Conservation (phyloP, 192 early-diverging fungal genomes). For the Martensiomyces pterosporus region DNA sequence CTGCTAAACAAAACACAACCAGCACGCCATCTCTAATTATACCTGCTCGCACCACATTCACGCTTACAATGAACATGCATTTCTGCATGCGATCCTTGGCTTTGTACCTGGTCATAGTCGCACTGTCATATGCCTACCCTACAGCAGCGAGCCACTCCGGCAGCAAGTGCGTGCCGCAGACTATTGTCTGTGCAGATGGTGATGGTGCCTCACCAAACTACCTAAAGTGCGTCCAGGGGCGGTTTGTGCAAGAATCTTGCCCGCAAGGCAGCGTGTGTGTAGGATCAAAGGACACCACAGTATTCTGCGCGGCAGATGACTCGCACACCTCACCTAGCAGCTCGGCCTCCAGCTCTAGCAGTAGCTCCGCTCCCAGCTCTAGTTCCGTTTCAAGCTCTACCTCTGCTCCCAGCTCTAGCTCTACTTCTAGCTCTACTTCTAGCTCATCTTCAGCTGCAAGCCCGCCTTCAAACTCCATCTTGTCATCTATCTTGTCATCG, state of each 20-base stretch:
- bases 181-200: conserved; percentile 45
- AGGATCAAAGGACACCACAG: conserved; percentile 37
- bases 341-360: neutral
- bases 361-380: no score
- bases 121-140: conserved; percentile 15
- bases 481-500: no score
- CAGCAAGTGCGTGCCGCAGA: conserved; percentile 22
- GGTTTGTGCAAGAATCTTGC: conserved; percentile 27
- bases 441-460: no score
- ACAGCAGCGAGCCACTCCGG: conserved; percentile 8
- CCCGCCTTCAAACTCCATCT: no score
- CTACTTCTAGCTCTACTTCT: no score
- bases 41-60: no score
- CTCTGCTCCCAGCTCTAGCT: no score
- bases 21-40: no score
- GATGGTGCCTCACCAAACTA: conserved; percentile 34
- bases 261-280: conserved; percentile 26
- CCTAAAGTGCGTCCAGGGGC: conserved; percentile 33
- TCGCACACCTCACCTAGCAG: neutral
- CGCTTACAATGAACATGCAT: no score
- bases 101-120: conserved; percentile 8
- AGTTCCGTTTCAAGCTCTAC: no score
- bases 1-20: no score
- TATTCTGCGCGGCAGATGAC: conserved; percentile 30
- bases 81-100: conserved; percentile 3